Evolutionary conservation across 1,284 basidiomycete genomes (phyloP), one percentile per base, ranked within the genome.

Genomic region (Blastosporella zonata): DNA sequence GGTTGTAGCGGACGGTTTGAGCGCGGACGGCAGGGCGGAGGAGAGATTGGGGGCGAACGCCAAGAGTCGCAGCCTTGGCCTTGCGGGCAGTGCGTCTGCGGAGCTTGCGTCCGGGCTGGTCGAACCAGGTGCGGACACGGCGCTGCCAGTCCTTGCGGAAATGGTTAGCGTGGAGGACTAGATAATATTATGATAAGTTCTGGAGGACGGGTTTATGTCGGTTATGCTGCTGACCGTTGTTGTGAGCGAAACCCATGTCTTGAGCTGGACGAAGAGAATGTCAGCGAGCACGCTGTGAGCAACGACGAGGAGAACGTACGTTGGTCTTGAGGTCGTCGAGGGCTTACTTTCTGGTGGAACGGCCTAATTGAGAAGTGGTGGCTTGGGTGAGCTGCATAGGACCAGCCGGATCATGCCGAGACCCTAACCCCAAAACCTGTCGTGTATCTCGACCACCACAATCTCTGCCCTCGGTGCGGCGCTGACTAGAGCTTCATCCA

Each of bases 61-160:
- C 96, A 55, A 97, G 88, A 56, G 83, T 74, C 49, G 94, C 84
- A 54, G 94, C 93, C 80, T 97, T 98, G 65, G 81, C 78, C 74
- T 92, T 87, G 72, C 97, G 92, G 45, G 95, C 93, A 56, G 81
- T 87, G 70, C 97, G 91, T 71, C 97, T 84, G 70, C 93, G 89
- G 74, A 96, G 90, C 79, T 99, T 99, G 72, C 91, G 90, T 53
- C 95, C 97, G 57, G 96, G 93, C 77, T 99, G 97, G 81, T 99
- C 92, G 72, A 99, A 99, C 96, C 95, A 95, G 67, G 91, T 96
- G 73, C 88, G 89, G 66, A 97, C 93, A 62, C 87, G 86, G 67
- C 85, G 81, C 73, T 96, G 90, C 93, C 93, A 97, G 74, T 97
- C 93, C 87, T 99, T 99, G 77, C 86, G 92, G 86, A 97, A 97